Conservation (phyloP, 2,329 filamentous ascomycete species). For the Graphilbum ipis-grandicollis region DNA sequence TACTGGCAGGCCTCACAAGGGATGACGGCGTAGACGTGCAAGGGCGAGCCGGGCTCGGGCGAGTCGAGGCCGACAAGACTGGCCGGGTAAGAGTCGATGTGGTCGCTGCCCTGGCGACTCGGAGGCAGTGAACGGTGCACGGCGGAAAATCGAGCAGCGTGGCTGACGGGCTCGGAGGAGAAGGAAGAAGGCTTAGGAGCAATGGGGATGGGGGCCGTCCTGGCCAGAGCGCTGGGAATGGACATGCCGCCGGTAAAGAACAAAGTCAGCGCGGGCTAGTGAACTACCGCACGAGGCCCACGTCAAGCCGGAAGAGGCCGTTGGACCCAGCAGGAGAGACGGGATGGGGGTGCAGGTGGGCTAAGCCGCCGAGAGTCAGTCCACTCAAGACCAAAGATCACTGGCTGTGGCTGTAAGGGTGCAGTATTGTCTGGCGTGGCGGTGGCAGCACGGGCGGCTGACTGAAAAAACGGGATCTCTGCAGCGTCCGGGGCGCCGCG, state of each 20-base stretch:
- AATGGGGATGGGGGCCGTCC: constrained; percentile 49
- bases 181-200: constrained; percentile 37
- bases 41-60: constrained; percentile 29
- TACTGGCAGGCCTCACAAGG: constrained; percentile 60
- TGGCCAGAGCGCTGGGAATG: constrained; percentile 32
- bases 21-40: constrained; percentile 24
- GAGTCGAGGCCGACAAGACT: constrained; percentile 35
- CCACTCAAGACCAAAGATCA: too few species aligned
- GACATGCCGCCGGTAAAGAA: constrained; percentile 26
- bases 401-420: too few species aligned
- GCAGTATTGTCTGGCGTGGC: too few species aligned
- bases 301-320: background rate
- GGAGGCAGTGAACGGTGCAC: constrained; percentile 16
- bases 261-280: background rate
- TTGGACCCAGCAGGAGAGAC: background rate
- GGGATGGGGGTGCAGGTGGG: background rate
- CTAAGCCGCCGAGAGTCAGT: too few species aligned
- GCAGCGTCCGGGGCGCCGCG: too few species aligned
- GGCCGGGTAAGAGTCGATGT: constrained; percentile 29
- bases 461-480: too few species aligned
- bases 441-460: too few species aligned
- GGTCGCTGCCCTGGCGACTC: constrained; percentile 29
- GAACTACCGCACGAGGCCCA: background rate
- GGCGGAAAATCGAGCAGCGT: constrained; percentile 5
- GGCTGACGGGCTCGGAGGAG: constrained; percentile 14